A percentile compares a stretch with the other conserved stretches of the same genome.
Evolutionary conservation across 306 rosid genomes (phyloP).

Genomic region (Vigna angularis): DNA sequence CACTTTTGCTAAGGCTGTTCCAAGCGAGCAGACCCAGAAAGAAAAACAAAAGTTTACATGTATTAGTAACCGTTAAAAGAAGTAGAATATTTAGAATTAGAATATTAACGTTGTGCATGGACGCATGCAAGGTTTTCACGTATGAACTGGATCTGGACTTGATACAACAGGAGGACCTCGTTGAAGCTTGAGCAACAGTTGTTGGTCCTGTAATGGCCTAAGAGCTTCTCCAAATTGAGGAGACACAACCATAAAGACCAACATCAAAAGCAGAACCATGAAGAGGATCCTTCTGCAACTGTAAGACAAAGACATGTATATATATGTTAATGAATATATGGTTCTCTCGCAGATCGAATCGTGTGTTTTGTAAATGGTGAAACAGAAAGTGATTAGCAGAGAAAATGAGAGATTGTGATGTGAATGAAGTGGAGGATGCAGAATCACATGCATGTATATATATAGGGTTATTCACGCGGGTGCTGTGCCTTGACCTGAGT

Average conservation of each 20-base stretch:
- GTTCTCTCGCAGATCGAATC: background rate
- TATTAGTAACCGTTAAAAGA: background rate
- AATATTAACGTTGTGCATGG: background rate
- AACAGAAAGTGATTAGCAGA: background rate
- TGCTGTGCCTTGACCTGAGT: background rate
- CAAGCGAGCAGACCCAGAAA: background rate
- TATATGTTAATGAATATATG: too few species aligned
- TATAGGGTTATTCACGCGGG: background rate
- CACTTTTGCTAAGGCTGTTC: background rate
- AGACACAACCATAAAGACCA: constrained; percentile 37
- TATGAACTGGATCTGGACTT: constrained; percentile 35
- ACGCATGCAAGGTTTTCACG: background rate
- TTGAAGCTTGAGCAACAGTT: constrained; percentile 45
- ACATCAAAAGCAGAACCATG: constrained; percentile 20
- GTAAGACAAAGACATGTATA: constrained; percentile 23
- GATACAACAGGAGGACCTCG: constrained; percentile 26
- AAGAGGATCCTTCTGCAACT: constrained; percentile 41
- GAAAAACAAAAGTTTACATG: background rate
- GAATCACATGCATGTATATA: background rate
- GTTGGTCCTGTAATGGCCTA: constrained; percentile 47
- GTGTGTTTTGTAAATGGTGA: background rate
- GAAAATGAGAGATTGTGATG: too few species aligned
- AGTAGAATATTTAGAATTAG: background rate
- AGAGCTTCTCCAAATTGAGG: constrained; percentile 46
- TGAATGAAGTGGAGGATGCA: background rate